Conservation (phyloP, 1,284 basidiomycete species). For the Ganoderma sinense region DNA sequence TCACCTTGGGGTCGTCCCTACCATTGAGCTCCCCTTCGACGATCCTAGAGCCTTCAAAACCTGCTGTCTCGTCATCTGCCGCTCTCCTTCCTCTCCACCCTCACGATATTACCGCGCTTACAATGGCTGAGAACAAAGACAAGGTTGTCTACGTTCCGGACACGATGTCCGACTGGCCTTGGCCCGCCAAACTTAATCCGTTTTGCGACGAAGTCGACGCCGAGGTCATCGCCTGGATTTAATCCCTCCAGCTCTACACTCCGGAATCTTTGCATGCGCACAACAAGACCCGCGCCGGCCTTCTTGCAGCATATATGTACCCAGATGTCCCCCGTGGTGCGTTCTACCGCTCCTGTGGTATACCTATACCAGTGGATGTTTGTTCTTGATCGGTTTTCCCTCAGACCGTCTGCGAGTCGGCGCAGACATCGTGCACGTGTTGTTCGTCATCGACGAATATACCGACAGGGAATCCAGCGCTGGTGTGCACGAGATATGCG, state of each 20-base stretch:
- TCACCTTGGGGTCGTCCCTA: no score
- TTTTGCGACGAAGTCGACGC: background rate
- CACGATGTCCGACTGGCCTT: background rate
- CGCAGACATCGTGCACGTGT: background rate
- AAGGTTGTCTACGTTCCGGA: background rate
- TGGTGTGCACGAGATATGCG: background rate
- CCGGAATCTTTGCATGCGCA: background rate
- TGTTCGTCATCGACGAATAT: background rate
- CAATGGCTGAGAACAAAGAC: background rate
- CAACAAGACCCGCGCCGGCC: background rate
- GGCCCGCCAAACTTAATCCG: background rate
- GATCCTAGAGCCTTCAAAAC: conserved; percentile 20
- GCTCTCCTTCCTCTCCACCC: no score
- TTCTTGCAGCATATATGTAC: background rate
- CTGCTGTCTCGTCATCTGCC: no score
- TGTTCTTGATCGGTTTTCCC: background rate
- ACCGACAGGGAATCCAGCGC: background rate
- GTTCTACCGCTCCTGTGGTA: background rate
- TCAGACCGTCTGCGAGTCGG: background rate
- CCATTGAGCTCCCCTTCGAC: no score
- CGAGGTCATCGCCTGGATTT: background rate
- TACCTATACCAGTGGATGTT: background rate
- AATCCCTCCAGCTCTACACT: background rate
- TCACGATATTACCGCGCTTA: no score
- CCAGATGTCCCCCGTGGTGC: background rate